Evolutionary conservation across 495 filamentous ascomycete genomes (phyloP), one percentile per base, ranked within the genome.

Genomic region (Hypoxylon perforatum): DNA sequence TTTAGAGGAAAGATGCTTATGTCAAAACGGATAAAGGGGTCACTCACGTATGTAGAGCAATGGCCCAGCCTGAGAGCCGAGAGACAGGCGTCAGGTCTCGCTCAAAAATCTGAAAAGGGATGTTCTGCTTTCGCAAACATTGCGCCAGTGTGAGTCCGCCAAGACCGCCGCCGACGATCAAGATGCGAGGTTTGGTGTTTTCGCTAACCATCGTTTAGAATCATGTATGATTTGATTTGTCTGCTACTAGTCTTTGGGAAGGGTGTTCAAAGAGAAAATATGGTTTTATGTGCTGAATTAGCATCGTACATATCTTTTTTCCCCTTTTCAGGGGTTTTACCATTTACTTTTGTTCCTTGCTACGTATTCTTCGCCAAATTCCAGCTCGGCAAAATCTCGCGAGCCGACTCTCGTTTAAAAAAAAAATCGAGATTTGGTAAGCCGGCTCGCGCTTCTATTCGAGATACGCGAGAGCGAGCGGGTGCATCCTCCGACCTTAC

Each of bases 11-110:
- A 4, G 35, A n/a, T 38, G 35, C 2, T 38, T 38, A 2, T 38
- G 3, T n/a, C 35, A 11, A 41, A 41, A 15, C 3, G 17, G 2
- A 33, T 8, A 9, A n/a, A 33, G 1, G 17, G 12, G 28, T 0
- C 8, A 73, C 74, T 46, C 75, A 86, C 86, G 82, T 83, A 61
- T 87, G 82, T 19, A 88, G 64, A 1, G 79, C 82, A 64, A 87
- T 81, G 21, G 80, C 82, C 83, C 84, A 88, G 61, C 87, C 84
- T 11, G 81, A 73, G 2, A 68, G 51, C 12, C 80, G 78, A 4
- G 74, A 52, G 22, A 76, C 55, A n/a, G 81, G 47, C 9, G 61
- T 58, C 4, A 61, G 50, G 52, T 85, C 75, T 57, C 80, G 77
- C 66, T 88, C 85, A 57, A 82, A 84, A 18, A 87, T 75, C 28